A percentile compares a stretch with the other conserved stretches of the same genome.
Conservation (phyloP, 1,139 yeast species). For the Yamadazyma pseudoaaseri region DNA sequence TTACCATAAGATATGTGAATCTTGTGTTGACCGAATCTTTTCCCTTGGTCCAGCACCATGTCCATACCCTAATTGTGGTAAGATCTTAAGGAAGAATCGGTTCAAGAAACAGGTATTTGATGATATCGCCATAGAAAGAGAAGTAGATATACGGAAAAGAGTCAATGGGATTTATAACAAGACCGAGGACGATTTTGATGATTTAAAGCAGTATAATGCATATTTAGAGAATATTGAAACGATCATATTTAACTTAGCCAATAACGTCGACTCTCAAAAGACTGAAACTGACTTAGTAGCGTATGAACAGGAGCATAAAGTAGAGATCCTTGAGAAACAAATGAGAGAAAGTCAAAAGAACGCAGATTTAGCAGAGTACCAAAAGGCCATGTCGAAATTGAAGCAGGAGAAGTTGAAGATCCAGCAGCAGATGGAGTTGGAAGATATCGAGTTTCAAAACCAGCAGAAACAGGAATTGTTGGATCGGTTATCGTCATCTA, state of each 20-base stretch:
- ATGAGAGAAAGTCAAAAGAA: constrained; percentile 68
- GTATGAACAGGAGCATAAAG: constrained; percentile 76
- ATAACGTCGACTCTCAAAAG: constrained; percentile 65
- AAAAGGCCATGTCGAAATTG: constrained; percentile 54
- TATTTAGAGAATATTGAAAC: constrained; percentile 85
- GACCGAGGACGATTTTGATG: constrained; percentile 68
- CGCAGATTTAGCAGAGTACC: constrained; percentile 63
- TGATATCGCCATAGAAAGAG: constrained; percentile 84
- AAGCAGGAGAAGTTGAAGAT: constrained; percentile 59
- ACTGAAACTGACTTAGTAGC: constrained; percentile 68
- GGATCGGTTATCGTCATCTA: constrained; percentile 59
- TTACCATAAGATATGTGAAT: constrained; percentile 95
- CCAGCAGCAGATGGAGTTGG: constrained; percentile 70
- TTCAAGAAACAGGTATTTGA: constrained; percentile 92
- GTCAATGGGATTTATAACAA: constrained; percentile 79
- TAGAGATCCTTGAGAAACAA: constrained; percentile 63
- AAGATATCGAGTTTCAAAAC: constrained; percentile 56
- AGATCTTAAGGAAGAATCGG: constrained; percentile 79
- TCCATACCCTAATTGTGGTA: constrained; percentile 90
- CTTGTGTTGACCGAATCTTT: constrained; percentile 93
- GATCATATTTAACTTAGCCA: constrained; percentile 71
- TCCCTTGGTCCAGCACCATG: constrained; percentile 96
- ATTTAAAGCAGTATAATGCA: constrained; percentile 60
- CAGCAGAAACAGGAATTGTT: constrained; percentile 68
- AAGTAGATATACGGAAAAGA: constrained; percentile 83